Evolutionary conservation across 1,139 yeast genomes (phyloP), one percentile per base, ranked within the genome.

Genomic region (Hyphopichia pseudoburtonii): DNA sequence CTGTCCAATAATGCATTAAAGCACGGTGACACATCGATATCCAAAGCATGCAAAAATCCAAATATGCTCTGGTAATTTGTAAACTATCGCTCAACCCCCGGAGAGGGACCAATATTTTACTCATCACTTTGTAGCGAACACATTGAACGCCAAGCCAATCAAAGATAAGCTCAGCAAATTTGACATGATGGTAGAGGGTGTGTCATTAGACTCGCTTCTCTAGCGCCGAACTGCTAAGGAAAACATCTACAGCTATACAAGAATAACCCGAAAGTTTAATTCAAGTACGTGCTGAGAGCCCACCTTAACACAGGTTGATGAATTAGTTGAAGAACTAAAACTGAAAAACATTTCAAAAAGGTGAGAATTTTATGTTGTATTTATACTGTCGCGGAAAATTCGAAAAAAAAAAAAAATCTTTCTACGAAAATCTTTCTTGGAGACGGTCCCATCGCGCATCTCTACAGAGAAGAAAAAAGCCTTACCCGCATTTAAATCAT

Each of bases 201-300:
- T 24, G 28, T n/a, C 40, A 53, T 58, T 51, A 56, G 60, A 70
- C 78, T 71, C 68, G 75, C 78, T 73, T 73, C 86, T 52, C 86
- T 71, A 70, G 86, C 85, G 83, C 77, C 83, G 84, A 80, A 57
- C 78, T 73, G 84, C 73, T 64, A 66, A 67, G 61, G 66, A 57
- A 52, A 62, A 59, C 56, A 50, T 44, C 73, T 66, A 65, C 69
- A 58, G 54, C 52, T 41, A 41, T 44, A 40, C 37, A 37, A 40
- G 37, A 50, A 49, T 50, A 64, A 62, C 62, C 66, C 62, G 57
- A 51, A 49, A 52, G 54, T 62, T 63, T 62, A 62, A 48, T 42
- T 47, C 39, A 25, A 19, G 34, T 40, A 36, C 52, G 45, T 38
- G 45, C 64, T 66, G 75, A 67, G 74, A 47, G 62, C 48, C 55